Percentiles rank a stretch among this genome's conserved stretches.
These are phyloP conservation scores for Cystofilobasidium macerans DNA, from an alignment of 768 basidiomycete species.

Conservation along the genomic window DNA sequence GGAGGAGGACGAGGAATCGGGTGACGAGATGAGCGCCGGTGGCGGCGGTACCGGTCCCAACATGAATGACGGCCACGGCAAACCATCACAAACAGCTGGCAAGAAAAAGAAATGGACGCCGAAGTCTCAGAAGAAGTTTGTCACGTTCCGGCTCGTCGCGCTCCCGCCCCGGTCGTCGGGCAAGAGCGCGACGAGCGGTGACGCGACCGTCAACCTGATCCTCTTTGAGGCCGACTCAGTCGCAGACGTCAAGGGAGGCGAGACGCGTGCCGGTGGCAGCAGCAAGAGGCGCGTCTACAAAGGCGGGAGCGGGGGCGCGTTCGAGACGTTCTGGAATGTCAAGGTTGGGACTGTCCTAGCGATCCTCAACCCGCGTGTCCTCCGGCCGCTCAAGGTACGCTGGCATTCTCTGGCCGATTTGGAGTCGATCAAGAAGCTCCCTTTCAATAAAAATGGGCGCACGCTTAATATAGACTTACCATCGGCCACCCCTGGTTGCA, in stretches of 20 bases:
- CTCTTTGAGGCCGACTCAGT: slow-evolving; percentile 75
- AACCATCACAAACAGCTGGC: slow-evolving; percentile 28
- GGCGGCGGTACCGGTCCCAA: too few species aligned
- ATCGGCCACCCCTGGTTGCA: slow-evolving; percentile 26
- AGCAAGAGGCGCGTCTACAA: slow-evolving; percentile 51
- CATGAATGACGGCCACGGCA: neutral
- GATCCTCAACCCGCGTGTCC: slow-evolving; percentile 71
- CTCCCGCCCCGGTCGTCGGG: slow-evolving; percentile 56
- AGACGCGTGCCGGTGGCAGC: too few species aligned
- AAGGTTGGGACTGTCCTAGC: slow-evolving; percentile 83
- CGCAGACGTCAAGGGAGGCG: slow-evolving; percentile 42
- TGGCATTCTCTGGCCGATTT: neutral
- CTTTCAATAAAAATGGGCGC: too few species aligned
- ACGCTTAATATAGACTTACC: too few species aligned
- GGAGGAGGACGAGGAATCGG: slow-evolving; percentile 15
- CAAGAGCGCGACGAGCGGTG: slow-evolving; percentile 49
- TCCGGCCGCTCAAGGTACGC: slow-evolving; percentile 58
- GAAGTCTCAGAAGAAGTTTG: slow-evolving; percentile 47
- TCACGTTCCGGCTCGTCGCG: slow-evolving; percentile 56
- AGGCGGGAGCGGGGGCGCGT: slow-evolving; percentile 87
- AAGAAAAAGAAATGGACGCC: slow-evolving; percentile 27
- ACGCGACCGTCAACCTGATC: slow-evolving; percentile 68
- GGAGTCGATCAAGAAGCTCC: slow-evolving; percentile 36
- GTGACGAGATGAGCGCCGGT: slow-evolving; percentile 49
- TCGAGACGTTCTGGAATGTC: slow-evolving; percentile 72